Evolutionary conservation across 1,284 basidiomycete species (phyloP), one percentile per base, ranked within the genome.

Genomic region (Coniophora puteana): DNA sequence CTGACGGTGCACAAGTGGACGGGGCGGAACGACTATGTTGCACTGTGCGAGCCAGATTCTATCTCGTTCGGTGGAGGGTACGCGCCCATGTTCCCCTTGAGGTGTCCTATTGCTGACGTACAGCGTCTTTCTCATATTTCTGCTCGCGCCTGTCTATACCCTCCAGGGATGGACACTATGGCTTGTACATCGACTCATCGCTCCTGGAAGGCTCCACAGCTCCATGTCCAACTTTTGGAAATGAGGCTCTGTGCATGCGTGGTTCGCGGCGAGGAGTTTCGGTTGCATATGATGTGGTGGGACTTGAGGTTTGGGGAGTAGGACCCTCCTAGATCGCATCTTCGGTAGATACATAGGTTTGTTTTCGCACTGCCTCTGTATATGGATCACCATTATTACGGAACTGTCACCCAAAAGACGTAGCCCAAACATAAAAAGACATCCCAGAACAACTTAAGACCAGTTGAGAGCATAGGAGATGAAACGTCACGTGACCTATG

Each of bases 31-130:
- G 85, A 88, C 45, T 98, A 97, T 55, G 85, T 96, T 42, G 83
- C 90, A 16, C 70, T 96, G 3, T 92, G 91, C 59, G 90, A 93
- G 51, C 66, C 76, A 0, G 73, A 78, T 29, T 89, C 82, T 53
- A 72, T 94, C 48, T 92, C 89, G 0, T 90, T 95, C 56, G 93
- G 93, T 5, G 93, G 93, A 52, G 92, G 93, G 91, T 92, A 51
- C 50, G 87, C 71, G 32, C 47, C 45, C 34, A 35, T 54, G 11
- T 47, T 47, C 16, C 44, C 36, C 22, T 32, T 13, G 30, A 33
- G 30, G 17, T 28, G 25, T 35, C 21, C 17, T 37, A n/a, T 13
- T 36, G 31, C 22, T 24, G 31, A 18, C 29, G n/a, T n/a, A n/a
- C n/a, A n/a, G n/a, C n/a, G n/a, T n/a, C n/a, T n/a, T n/a, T n/a